These are phyloP conservation scores for Cryptococcus floricola DNA, from an alignment of 1,284 basidiomycete species.

Conservation along the genomic window DNA sequence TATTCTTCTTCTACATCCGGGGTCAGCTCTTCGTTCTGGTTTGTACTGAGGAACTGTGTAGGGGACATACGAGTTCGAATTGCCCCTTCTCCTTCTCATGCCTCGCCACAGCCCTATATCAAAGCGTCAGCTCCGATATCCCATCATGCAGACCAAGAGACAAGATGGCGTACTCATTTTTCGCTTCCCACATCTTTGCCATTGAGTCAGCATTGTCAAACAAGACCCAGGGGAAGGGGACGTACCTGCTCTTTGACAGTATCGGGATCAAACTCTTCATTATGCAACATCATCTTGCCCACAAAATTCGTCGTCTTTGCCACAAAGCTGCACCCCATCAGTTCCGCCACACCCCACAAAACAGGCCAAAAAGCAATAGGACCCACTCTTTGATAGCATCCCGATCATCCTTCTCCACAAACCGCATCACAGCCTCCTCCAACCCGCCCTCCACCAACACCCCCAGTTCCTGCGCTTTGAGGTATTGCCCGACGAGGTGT, in stretches of 20 bases:
- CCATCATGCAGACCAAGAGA: no score
- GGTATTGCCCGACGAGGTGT: conserved; percentile 75
- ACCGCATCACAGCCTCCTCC: conserved; percentile 85
- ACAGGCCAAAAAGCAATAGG: background rate
- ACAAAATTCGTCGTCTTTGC: conserved; percentile 59
- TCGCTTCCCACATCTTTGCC: no score
- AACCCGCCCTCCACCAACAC: conserved; percentile 79
- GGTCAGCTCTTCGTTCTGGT: conserved; percentile 31
- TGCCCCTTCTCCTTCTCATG: no score
- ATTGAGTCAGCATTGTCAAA: background rate
- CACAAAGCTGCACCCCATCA: conserved; percentile 60
- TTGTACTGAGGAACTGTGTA: no score
- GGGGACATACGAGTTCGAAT: no score
- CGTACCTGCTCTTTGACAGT: conserved; percentile 65
- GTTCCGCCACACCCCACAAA: background rate
- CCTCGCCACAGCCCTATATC: no score
- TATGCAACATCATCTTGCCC: conserved; percentile 51
- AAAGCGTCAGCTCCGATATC: no score
- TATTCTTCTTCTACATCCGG: conserved; percentile 24
- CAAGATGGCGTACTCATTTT: no score
- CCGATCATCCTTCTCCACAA: conserved; percentile 91
- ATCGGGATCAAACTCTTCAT: conserved; percentile 60
- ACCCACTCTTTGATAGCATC: conserved; percentile 82
- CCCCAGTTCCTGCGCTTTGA: conserved; percentile 83
- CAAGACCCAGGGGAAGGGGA: background rate